These are phyloP conservation scores for Tulasnella sp. DNA, from an alignment of 768 basidiomycete genomes.

Conservation along the genomic window DNA sequence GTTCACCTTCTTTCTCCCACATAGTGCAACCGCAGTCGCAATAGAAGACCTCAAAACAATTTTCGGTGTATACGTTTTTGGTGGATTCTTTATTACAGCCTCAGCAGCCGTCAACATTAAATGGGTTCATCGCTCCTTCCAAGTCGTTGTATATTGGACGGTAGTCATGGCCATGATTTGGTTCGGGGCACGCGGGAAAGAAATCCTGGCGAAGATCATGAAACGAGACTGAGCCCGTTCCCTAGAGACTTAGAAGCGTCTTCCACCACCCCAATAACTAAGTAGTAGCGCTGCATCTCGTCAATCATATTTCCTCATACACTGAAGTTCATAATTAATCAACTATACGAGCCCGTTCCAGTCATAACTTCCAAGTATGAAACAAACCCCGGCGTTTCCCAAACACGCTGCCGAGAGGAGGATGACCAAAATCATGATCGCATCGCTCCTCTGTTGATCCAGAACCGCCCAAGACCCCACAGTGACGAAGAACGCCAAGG, in stretches of 20 bases:
- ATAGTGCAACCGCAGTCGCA: background rate
- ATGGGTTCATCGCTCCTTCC: constrained; percentile 31
- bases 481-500: constrained; percentile 14
- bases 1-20: background rate
- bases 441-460: background rate
- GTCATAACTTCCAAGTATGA: background rate
- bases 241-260: background rate
- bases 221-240: background rate
- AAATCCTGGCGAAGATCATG: constrained; percentile 1
- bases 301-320: background rate
- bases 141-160: constrained; percentile 31
- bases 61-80: constrained; percentile 27
- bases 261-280: background rate
- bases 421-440: constrained; percentile 6
- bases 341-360: background rate
- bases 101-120: constrained; percentile 21
- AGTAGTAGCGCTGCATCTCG: background rate
- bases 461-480: constrained; percentile 13
- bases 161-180: constrained; percentile 30
- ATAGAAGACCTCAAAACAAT: constrained; percentile 12
- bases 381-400: constrained; percentile 7
- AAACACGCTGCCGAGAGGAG: constrained; percentile 6
- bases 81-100: constrained; percentile 27
- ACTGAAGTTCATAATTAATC: background rate
- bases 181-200: constrained; percentile 23